These are phyloP conservation scores for Ajuga chamaepitys DNA, from an alignment of 257 asterid genomes.

Conservation along the genomic window DNA sequence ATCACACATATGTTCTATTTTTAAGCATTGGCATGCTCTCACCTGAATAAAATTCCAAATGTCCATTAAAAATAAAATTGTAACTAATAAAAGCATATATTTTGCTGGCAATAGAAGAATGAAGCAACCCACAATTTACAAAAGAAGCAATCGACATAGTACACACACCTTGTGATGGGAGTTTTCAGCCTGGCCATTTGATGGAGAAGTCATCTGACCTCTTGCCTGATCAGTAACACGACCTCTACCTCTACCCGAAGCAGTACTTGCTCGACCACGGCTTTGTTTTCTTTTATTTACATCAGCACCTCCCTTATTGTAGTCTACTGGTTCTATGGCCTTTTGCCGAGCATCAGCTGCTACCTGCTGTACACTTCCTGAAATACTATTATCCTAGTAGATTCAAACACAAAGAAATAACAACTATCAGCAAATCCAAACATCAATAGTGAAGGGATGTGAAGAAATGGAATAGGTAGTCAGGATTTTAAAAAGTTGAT, in stretches of 20 bases:
- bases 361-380: slow-evolving; percentile 31
- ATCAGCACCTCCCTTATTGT: slow-evolving; percentile 46
- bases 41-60: not conserved
- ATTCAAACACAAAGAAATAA: slow-evolving; percentile 12
- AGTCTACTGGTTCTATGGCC: slow-evolving; percentile 39
- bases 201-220: slow-evolving; percentile 34
- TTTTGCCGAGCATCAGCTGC: slow-evolving; percentile 45
- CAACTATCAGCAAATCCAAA: slow-evolving; percentile 10
- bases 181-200: slow-evolving; percentile 62
- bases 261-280: slow-evolving; percentile 61
- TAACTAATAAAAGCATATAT: not conserved
- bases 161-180: slow-evolving; percentile 46
- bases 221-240: slow-evolving; percentile 59
- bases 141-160: slow-evolving; percentile 10
- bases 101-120: not conserved
- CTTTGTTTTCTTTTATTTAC: slow-evolving; percentile 57
- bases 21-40: not conserved
- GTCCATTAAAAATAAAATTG: not conserved
- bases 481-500: not conserved
- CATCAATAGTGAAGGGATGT: not conserved
- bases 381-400: slow-evolving; percentile 30
- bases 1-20: not conserved
- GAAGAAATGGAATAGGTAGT: slow-evolving; percentile 12
- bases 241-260: slow-evolving; percentile 85
- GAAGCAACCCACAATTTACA: slow-evolving; percentile 4